Conservation (phyloP, 352 stramenopile species). For the Detonula confervacea region DNA sequence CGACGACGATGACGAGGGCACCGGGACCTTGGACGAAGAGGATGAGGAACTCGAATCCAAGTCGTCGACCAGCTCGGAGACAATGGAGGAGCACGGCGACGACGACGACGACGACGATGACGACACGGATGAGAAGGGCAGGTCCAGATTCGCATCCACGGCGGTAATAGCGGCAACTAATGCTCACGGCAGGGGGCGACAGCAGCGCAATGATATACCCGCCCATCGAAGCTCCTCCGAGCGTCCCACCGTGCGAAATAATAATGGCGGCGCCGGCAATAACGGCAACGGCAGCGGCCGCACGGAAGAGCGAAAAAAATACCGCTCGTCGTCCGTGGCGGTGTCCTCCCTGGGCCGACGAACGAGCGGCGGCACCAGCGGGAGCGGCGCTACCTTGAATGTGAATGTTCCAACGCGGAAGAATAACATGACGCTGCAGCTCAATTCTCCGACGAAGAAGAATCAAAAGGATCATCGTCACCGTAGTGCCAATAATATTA, state of each 20-base stretch:
- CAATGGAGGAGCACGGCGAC: slow-evolving; percentile 14
- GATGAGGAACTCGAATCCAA: background rate
- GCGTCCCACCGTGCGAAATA: slow-evolving; percentile 1
- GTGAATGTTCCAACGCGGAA: background rate
- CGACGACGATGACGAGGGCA: background rate
- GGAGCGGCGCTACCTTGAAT: background rate
- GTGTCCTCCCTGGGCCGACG: background rate
- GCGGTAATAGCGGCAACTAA: background rate
- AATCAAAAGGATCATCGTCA: background rate
- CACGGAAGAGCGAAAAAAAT: too few species aligned
- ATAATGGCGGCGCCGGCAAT: background rate
- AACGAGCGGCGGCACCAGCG: background rate
- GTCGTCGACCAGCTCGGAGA: slow-evolving; percentile 11
- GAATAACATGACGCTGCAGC: background rate
- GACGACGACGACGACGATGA: background rate
- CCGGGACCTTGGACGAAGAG: background rate
- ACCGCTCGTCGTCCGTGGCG: slow-evolving; percentile 21
- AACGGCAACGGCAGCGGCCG: too few species aligned
- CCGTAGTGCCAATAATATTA: background rate
- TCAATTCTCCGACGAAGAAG: background rate
- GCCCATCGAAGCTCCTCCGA: slow-evolving; percentile 20
- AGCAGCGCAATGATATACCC: slow-evolving; percentile 25
- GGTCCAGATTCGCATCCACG: too few species aligned
- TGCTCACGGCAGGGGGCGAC: slow-evolving; percentile 34
- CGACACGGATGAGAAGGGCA: background rate